Evolutionary conservation across 2,329 filamentous ascomycete species (phyloP), one percentile per base, ranked within the genome.

Genomic region (Fonsecaea pedrosoi): DNA sequence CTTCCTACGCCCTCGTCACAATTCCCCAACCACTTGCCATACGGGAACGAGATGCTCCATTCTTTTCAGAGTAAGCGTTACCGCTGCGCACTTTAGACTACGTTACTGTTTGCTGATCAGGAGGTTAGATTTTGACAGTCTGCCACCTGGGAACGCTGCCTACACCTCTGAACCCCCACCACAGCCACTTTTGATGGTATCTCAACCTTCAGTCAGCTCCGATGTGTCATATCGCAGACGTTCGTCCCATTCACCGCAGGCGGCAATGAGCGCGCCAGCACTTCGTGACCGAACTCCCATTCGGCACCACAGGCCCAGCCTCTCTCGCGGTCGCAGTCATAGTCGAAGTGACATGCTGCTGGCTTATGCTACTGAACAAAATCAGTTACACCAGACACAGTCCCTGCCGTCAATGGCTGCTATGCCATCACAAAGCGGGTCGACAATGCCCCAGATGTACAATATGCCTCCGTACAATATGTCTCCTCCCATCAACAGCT

Each of bases 261-360:
- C 63, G 35, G 54, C 30, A 12, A 21, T 65, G 50, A 59, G 58
- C 21, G 57, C 60, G 21, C 50, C 58, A 2, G 32, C 60, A 35
- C 37, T 59, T 38, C 66, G 68, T 56, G 68, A 72, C 45, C 63
- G 71, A 25, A 73, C 72, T 7, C 72, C 72, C 10, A 72, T 73
- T 50, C 68, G 68, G 61, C 72, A 72, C 60, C 59, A 68, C 34
- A 54, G 68, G 45, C 58, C 66, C 9, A 64, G 55, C 32, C 48
- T 60, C 2, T 64, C 68, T 18, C 65, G 70, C 38, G 53, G 59
- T 54, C 71, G 66, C 54, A 73, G 72, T 64, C 69, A 65, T 38
- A 71, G 68, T 56, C 62, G 72, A 21, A 57, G 69, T 38, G 71
- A 73, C 35, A 63, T 66, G 62, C 38, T 73, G 25, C 35, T 70